Percentiles rank a stretch among this genome's conserved stretches.
These are phyloP conservation scores for Stemphylium vesicarium DNA, from an alignment of 2,329 filamentous ascomycete genomes.

Conservation along the genomic window DNA sequence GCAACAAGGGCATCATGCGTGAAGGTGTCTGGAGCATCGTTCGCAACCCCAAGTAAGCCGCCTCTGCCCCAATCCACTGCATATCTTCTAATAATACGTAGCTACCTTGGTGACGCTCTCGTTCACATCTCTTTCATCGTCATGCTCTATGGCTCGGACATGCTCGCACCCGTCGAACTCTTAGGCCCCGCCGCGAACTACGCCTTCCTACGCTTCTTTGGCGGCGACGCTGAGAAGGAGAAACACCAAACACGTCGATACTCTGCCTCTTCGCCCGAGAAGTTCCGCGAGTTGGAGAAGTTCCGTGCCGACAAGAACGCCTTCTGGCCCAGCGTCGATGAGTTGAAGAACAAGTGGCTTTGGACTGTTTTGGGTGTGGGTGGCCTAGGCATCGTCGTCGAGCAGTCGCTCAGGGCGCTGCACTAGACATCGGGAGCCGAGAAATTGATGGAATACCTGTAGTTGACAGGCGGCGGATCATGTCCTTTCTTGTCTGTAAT, in stretches of 20 bases:
- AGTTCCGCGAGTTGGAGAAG: conserved; percentile 60
- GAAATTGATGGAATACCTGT: neutral
- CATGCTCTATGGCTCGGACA: conserved; percentile 61
- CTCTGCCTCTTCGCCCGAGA: conserved; percentile 56
- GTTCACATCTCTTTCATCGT: conserved; percentile 66
- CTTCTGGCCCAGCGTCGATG: conserved; percentile 62
- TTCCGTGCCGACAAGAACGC: conserved; percentile 64
- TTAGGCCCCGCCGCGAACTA: conserved; percentile 66
- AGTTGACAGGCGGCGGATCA: neutral
- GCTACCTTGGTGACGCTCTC: conserved; percentile 67
- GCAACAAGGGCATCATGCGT: conserved; percentile 54
- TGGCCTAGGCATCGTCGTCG: conserved; percentile 56
- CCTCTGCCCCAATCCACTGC: neutral
- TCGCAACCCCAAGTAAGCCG: conserved; percentile 65
- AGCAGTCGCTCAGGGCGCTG: conserved; percentile 49
- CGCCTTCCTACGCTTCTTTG: conserved; percentile 62
- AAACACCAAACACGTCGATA: conserved; percentile 61
- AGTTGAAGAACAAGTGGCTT: conserved; percentile 63
- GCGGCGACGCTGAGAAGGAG: conserved; percentile 64
- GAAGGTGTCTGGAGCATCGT: conserved; percentile 69
- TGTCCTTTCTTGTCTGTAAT: neutral
- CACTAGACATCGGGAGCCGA: conserved; percentile 22
- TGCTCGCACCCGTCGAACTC: conserved; percentile 61
- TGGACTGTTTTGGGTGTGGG: conserved; percentile 61
- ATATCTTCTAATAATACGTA: conserved; percentile 29